Evolutionary conservation across 495 filamentous ascomycete genomes (phyloP).

Genomic region (Daldinia loculata): DNA sequence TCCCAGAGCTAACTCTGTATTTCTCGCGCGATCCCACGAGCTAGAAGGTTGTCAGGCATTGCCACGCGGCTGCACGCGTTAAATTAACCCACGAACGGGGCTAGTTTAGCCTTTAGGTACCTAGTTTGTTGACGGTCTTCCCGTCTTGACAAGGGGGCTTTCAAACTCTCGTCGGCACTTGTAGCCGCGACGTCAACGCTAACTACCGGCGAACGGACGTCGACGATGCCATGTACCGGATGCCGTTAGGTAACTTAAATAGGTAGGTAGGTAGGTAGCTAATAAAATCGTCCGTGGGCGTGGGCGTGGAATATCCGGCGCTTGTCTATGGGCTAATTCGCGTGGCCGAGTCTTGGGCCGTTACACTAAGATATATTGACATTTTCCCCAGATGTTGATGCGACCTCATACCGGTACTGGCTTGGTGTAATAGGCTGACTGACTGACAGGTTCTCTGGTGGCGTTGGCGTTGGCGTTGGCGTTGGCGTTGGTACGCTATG

Average conservation of each 20-base stretch:
- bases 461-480: too few relatives aligned
- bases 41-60: background rate
- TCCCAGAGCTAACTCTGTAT: background rate
- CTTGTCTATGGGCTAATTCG: constrained; percentile 6
- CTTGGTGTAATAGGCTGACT: too few relatives aligned
- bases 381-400: constrained; percentile 22
- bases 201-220: constrained; percentile 10
- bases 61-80: background rate
- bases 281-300: background rate
- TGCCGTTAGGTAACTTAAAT: constrained; percentile 35
- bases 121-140: background rate
- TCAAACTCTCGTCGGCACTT: constrained; percentile 23
- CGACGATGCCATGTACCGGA: background rate
- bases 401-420: background rate
- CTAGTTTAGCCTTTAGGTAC: too few relatives aligned
- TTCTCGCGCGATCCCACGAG: background rate
- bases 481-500: too few relatives aligned
- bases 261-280: too few relatives aligned
- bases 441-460: background rate
- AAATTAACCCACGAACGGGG: background rate
- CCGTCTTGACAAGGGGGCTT: background rate
- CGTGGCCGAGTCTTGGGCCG: background rate
- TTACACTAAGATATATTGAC: constrained; percentile 30
- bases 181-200: background rate
- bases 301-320: background rate